Conservation (phyloP, 257 asterid species). For the Nicotiana paniculata region DNA sequence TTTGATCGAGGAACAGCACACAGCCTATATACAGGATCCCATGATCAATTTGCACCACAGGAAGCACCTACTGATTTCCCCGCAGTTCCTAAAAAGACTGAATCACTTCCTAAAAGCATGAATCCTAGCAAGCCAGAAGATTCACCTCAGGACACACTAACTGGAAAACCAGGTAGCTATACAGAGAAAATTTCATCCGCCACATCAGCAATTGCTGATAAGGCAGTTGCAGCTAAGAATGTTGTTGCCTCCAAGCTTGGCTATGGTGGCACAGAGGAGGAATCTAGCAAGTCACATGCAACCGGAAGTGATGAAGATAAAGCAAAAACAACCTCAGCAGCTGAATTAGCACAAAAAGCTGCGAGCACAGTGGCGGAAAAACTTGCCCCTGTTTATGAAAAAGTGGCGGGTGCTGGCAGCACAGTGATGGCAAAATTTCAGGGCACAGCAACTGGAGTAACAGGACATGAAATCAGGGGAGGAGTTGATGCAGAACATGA, state of each 20-base stretch:
- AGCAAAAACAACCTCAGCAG: constrained; percentile 16
- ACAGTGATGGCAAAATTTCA: constrained; percentile 30
- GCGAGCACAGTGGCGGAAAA: constrained; percentile 20
- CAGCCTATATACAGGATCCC: constrained; percentile 32
- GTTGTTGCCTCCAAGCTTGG: constrained; percentile 46
- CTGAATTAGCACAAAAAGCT: constrained; percentile 28
- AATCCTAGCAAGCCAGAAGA: constrained; percentile 26
- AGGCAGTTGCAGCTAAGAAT: constrained; percentile 43
- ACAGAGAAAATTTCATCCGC: constrained; percentile 24
- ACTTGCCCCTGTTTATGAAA: constrained; percentile 31
- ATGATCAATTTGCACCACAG: constrained; percentile 50
- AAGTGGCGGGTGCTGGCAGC: constrained; percentile 30
- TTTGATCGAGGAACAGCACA: constrained; percentile 5
- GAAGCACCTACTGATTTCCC: neutral
- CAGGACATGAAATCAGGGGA: constrained; percentile 1
- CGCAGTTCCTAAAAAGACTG: neutral
- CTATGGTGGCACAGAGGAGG: constrained; percentile 14
- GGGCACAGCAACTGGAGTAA: constrained; percentile 4
- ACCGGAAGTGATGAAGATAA: neutral
- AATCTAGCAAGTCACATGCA: neutral
- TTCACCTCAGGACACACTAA: constrained; percentile 26
- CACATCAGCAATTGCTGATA: constrained; percentile 29
- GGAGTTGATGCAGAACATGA: neutral
- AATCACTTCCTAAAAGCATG: constrained; percentile 16
- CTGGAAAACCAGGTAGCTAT: constrained; percentile 27